Percentiles rank a stretch among this genome's conserved stretches.
Conservation (phyloP, 768 basidiomycete genomes). For the Butyriboletus loyo region DNA sequence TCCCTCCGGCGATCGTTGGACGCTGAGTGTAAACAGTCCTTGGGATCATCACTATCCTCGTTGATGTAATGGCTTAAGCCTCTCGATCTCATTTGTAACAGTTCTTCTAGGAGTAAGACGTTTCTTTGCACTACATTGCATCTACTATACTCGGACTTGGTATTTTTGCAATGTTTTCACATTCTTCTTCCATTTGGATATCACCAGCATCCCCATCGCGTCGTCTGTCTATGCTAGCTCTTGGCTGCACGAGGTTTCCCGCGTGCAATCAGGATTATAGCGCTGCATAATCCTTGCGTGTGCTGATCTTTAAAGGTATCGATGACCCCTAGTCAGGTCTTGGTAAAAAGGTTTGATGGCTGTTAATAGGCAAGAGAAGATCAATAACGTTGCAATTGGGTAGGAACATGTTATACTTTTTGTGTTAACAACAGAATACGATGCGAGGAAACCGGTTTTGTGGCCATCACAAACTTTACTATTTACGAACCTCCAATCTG, state of each 20-base stretch:
- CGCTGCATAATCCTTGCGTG: neutral
- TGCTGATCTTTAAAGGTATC: neutral
- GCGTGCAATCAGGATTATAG: constrained; percentile 1
- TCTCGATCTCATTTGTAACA: constrained; percentile 8
- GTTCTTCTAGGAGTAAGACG: constrained; percentile 3
- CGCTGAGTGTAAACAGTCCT: constrained; percentile 49
- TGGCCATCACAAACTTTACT: constrained; percentile 3
- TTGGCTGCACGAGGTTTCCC: neutral
- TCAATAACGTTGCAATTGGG: neutral
- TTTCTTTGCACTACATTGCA: constrained; percentile 1
- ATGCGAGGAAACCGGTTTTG: neutral
- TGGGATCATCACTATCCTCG: constrained; percentile 87
- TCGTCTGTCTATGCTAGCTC: neutral
- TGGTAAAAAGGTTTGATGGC: constrained; percentile 9
- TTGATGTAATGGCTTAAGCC: constrained; percentile 67
- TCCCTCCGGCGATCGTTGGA: neutral
- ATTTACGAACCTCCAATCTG: constrained; percentile 15
- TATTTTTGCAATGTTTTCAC: constrained; percentile 1
- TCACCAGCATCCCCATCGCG: neutral
- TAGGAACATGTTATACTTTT: constrained; percentile 4
- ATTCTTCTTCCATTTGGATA: neutral
- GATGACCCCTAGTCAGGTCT: neutral
- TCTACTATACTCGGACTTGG: constrained; percentile 2
- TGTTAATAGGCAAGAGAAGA: constrained; percentile 3
- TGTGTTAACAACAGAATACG: neutral